Evolutionary conservation across 345 rosid genomes (phyloP).

Genomic region (Atalantia buxifolia): DNA sequence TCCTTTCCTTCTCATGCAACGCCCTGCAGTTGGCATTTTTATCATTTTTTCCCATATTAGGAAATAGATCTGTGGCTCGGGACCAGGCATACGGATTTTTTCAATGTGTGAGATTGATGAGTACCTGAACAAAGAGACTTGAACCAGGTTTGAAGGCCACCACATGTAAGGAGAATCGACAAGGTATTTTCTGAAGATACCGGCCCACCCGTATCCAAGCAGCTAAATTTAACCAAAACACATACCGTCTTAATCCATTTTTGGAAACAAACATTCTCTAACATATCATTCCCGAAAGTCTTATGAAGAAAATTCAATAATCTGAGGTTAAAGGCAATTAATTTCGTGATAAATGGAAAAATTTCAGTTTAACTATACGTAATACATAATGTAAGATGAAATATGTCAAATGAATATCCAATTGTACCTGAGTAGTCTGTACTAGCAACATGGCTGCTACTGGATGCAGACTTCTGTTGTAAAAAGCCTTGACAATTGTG

Average conservation of each 20-base stretch:
- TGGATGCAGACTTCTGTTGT: constrained; percentile 17
- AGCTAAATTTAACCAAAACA: constrained; percentile 37
- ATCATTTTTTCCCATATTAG: constrained; percentile 20
- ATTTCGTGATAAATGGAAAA: neutral
- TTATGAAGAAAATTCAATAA: neutral
- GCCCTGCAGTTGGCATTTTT: constrained; percentile 41
- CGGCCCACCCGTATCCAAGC: constrained; percentile 89
- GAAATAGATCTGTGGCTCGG: neutral
- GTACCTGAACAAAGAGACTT: constrained; percentile 80
- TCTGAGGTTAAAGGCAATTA: neutral
- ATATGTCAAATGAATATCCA: neutral
- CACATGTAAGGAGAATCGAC: constrained; percentile 89
- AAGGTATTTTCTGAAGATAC: constrained; percentile 57
- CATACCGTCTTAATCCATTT: neutral
- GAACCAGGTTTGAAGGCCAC: constrained; percentile 87
- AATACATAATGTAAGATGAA: neutral
- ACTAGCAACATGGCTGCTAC: constrained; percentile 45
- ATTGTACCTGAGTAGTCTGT: constrained; percentile 67
- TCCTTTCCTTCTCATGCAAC: constrained; percentile 39
- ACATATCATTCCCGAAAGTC: neutral
- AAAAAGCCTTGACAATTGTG: constrained; percentile 40
- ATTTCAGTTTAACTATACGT: neutral
- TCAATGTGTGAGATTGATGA: neutral
- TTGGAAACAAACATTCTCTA: neutral
- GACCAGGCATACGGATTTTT: neutral